These are phyloP conservation scores for Paramecium primaurelia DNA, from an alignment of 73 alveolate genomes.

Conservation along the genomic window DNA sequence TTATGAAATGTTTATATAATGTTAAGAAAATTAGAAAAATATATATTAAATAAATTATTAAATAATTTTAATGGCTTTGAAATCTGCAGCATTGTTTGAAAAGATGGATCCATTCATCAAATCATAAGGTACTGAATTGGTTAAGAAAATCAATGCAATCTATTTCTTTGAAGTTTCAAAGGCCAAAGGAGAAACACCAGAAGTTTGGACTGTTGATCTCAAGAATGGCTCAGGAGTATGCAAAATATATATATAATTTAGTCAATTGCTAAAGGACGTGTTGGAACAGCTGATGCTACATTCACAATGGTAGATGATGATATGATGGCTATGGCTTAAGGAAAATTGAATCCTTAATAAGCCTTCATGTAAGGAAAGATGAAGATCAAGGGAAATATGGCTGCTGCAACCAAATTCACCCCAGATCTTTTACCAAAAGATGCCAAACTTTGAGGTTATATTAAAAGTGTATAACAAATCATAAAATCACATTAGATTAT, in stretches of 20 bases:
- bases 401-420: constrained; percentile 83
- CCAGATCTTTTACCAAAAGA: constrained; percentile 83
- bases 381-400: constrained; percentile 89
- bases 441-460: constrained; percentile 63
- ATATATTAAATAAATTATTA: not conserved
- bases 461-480: not conserved
- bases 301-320: constrained; percentile 81
- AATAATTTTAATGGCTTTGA: constrained; percentile 62
- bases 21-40: not conserved
- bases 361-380: constrained; percentile 89
- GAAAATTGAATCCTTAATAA: constrained; percentile 76
- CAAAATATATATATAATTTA: not conserved
- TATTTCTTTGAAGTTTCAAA: constrained; percentile 77
- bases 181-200: constrained; percentile 73
- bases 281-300: constrained; percentile 78
- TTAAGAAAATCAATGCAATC: constrained; percentile 72
- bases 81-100: constrained; percentile 75
- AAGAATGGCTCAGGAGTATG: constrained; percentile 75
- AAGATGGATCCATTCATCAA: constrained; percentile 74
- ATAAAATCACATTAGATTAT: not conserved
- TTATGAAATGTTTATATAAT: not conserved
- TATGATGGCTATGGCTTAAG: constrained; percentile 68
- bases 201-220: constrained; percentile 74
- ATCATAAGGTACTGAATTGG: constrained; percentile 72
- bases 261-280: constrained; percentile 74